These are phyloP conservation scores for Ustilago vetiveriae DNA, from an alignment of 1,284 basidiomycete species.

Conservation along the genomic window DNA sequence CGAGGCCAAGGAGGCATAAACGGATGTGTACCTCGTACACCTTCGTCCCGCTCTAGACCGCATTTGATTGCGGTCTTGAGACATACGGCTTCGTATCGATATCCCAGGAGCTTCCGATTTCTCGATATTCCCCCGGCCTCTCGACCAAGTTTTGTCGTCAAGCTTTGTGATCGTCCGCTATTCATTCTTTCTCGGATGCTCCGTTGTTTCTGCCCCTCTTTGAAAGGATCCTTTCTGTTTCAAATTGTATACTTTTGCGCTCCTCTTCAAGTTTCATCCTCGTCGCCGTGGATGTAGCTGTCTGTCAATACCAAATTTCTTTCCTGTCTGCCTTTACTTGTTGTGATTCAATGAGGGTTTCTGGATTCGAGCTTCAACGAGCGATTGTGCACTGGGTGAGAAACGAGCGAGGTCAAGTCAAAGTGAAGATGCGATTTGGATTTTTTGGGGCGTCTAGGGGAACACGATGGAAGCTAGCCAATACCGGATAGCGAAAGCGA, in stretches of 20 bases:
- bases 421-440: no score
- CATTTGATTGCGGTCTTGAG: neutral
- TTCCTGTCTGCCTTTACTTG: neutral
- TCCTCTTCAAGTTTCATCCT: neutral
- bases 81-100: no score
- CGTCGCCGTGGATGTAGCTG: conserved; percentile 9
- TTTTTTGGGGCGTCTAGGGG: conserved; percentile 23
- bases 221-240: neutral
- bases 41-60: neutral
- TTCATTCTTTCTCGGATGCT: conserved; percentile 18
- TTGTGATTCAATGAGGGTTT: neutral
- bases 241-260: neutral
- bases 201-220: conserved; percentile 17
- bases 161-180: conserved; percentile 9
- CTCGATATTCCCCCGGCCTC: conserved; percentile 16
- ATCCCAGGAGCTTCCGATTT: conserved; percentile 48
- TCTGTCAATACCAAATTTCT: conserved; percentile 18
- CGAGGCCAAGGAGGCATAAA: conserved; percentile 46
- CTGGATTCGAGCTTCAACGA: neutral
- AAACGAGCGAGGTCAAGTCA: no score
- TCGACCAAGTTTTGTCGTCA: neutral
- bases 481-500: conserved; percentile 63
- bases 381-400: neutral
- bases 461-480: conserved; percentile 59
- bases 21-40: neutral